Evolutionary conservation across 306 rosid species (phyloP), one percentile per base, ranked within the genome.

Genomic region (Quercus berberidifolia): DNA sequence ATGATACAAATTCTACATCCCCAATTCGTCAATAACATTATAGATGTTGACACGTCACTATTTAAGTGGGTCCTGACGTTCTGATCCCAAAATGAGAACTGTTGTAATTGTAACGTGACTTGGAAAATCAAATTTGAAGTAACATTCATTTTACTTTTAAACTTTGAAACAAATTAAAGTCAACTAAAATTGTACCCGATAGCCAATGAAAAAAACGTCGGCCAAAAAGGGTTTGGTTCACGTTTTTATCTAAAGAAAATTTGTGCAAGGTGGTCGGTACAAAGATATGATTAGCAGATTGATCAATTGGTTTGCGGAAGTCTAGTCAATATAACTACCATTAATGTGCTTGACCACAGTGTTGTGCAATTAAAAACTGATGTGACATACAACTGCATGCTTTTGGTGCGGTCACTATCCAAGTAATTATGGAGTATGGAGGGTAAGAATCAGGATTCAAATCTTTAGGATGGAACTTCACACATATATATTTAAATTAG

Each of bases 371-470:
- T 49, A 49, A 3, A 49, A 49, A 3, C 17, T 49, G 5, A 49
- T 1, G 17, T 49, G 30, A 28, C 30, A 2, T 28, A 28, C 30
- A 6, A 35, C 0, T 2, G 0, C 43, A 35, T 6, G 0, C 2
- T 0, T 1, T 35, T 35, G 0, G 2, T 35, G 9, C 0, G 9
- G 1, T 6, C 9, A 0, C 7, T 0, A 35, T 0, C 6, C 0
- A 35, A 35, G 2, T 35, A 6, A 0, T 35, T 35, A 0, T 35
- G 0, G 0, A 1, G 43, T 35, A 8, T 35, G 9, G 2, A 5
- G 0, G 2, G 2, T 1, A 35, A 35, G 0, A 0, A 8, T 6
- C 1, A 0, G 41, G 1, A 9, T 35, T 6, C 2, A 6, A 35
- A 0, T 35, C 0, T 35, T 6, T 1, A 35, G 0, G 8, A 35